phyloP scores from a whole-genome alignment of 176 grass and related monocot species.

The Oryza meyeriana region DNA sequence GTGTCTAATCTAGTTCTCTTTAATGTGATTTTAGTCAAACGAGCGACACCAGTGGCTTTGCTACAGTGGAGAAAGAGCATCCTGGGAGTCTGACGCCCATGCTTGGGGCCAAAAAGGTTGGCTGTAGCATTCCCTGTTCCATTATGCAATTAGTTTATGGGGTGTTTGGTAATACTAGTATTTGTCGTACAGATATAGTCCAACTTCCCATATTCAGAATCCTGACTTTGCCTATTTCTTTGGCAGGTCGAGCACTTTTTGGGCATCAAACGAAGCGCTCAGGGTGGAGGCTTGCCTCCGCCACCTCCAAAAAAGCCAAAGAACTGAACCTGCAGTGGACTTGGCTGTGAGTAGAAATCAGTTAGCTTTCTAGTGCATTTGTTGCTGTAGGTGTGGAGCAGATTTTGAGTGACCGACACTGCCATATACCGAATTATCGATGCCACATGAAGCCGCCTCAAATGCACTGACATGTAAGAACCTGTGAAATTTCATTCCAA shows the following conservation, averaged over 20 bases:
- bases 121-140: slow-evolving; percentile 5
- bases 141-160: slow-evolving; percentile 23
- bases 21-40: slow-evolving; percentile 53
- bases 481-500: neutral
- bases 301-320: slow-evolving; percentile 64
- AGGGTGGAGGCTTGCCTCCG: slow-evolving; percentile 59
- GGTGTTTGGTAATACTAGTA: neutral
- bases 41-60: slow-evolving; percentile 73
- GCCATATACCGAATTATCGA: neutral
- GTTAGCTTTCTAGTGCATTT: neutral
- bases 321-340: slow-evolving; percentile 44
- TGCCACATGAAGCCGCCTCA: neutral
- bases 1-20: slow-evolving; percentile 26
- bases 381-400: neutral
- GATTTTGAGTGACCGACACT: neutral
- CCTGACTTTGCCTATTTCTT: neutral
- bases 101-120: slow-evolving; percentile 79
- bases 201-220: neutral
- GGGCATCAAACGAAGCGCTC: slow-evolving; percentile 72
- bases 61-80: slow-evolving; percentile 67
- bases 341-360: slow-evolving; percentile 19
- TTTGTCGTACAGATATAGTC: neutral
- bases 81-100: slow-evolving; percentile 76
- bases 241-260: slow-evolving; percentile 71
- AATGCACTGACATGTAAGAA: neutral